Conservation (phyloP, 2,329 filamentous ascomycete genomes). For the Paecilomyces sp. region DNA sequence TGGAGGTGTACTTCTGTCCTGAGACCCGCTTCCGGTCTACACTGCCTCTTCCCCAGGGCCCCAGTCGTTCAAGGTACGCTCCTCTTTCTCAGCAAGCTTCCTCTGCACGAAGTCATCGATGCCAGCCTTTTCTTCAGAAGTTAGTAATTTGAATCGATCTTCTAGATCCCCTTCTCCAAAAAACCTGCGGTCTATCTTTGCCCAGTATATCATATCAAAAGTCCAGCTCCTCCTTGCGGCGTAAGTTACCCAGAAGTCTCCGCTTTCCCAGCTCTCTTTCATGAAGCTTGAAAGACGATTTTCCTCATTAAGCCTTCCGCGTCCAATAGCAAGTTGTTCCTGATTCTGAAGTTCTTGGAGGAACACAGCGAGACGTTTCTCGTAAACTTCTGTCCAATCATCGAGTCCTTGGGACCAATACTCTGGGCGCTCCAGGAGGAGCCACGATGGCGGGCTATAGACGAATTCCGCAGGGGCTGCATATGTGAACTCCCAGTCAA, state of each 20-base stretch:
- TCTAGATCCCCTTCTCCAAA: neutral
- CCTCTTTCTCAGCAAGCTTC: neutral
- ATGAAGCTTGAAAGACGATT: conserved; percentile 10
- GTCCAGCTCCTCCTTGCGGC: conserved; percentile 14
- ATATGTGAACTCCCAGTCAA: conserved; percentile 39
- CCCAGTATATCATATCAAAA: conserved; percentile 12
- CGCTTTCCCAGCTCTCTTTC: conserved; percentile 14
- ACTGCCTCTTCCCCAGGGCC: neutral
- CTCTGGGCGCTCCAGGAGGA: conserved; percentile 22
- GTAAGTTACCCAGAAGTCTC: conserved; percentile 15
- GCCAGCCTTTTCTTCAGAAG: neutral
- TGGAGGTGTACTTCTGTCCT: too few relatives aligned
- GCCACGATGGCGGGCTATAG: conserved; percentile 36
- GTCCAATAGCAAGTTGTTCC: conserved; percentile 7
- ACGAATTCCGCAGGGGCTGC: conserved; percentile 33
- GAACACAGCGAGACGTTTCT: conserved; percentile 9
- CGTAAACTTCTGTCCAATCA: conserved; percentile 7
- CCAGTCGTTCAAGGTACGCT: neutral
- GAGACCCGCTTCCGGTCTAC: too few relatives aligned
- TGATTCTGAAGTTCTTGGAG: conserved; percentile 7
- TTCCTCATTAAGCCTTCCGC: neutral
- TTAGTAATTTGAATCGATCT: neutral
- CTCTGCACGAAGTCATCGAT: neutral
- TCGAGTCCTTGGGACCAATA: conserved; percentile 11
- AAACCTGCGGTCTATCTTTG: conserved; percentile 1